These are phyloP conservation scores for Alternaria sp. DNA, from an alignment of 2,329 filamentous ascomycete species.

Conservation along the genomic window DNA sequence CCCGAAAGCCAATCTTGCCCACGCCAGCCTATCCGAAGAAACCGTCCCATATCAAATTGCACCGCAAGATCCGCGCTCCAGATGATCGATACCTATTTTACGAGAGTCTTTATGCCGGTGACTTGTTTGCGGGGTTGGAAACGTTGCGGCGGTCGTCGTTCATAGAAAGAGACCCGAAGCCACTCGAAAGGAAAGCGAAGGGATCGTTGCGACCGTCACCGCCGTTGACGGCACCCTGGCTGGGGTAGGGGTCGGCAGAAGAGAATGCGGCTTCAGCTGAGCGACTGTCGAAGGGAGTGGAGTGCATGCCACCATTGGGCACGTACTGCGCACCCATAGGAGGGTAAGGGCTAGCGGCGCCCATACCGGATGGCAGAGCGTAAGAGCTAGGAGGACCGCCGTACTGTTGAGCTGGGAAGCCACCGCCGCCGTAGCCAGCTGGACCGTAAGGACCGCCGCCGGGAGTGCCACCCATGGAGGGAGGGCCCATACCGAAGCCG, in stretches of 20 bases:
- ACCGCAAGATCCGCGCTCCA: constrained; percentile 42
- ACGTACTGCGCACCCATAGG: constrained; percentile 78
- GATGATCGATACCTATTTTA: constrained; percentile 45
- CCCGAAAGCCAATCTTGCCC: constrained; percentile 45
- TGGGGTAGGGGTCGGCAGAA: constrained; percentile 81
- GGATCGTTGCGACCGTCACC: constrained; percentile 71
- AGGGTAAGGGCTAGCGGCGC: constrained; percentile 80
- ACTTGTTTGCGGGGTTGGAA: constrained; percentile 48
- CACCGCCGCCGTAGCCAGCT: constrained; percentile 69
- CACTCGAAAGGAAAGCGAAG: constrained; percentile 78
- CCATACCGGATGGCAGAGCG: constrained; percentile 83
- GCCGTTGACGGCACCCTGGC: constrained; percentile 74
- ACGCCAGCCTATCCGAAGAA: constrained; percentile 45
- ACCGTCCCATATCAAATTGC: constrained; percentile 43
- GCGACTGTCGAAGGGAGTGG: constrained; percentile 89
- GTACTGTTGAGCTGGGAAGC: constrained; percentile 76
- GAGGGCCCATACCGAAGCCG: constrained; percentile 83
- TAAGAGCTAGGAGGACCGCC: constrained; percentile 89
- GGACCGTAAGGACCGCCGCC: constrained; percentile 76
- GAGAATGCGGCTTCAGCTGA: constrained; percentile 94
- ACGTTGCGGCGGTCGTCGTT: constrained; percentile 62
- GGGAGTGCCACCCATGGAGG: constrained; percentile 78
- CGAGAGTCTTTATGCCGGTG: constrained; percentile 46
- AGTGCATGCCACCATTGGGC: constrained; percentile 78
- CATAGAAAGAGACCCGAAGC: constrained; percentile 75